Evolutionary conservation across 768 basidiomycete genomes (phyloP).

Genomic region (Boletus eberwhitei): DNA sequence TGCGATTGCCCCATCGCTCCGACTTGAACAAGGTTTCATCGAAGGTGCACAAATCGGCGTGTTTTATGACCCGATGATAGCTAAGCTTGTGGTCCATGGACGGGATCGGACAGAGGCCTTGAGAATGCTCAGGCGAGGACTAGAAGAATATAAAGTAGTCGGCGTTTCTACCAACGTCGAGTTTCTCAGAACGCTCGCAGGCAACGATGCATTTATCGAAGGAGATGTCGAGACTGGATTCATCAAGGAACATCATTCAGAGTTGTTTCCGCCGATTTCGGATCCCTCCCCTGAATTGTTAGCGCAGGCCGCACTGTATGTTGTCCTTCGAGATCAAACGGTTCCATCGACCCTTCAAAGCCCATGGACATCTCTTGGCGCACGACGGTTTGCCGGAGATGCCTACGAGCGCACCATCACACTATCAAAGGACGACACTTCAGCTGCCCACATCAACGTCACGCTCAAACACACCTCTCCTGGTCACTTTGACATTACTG

Average conservation of each 20-base stretch:
- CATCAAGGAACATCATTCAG: slow-evolving; percentile 82
- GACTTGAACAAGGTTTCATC: slow-evolving; percentile 88
- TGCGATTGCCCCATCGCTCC: slow-evolving; percentile 54
- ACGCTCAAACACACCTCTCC: slow-evolving; percentile 41
- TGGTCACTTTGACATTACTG: slow-evolving; percentile 53
- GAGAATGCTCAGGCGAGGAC: slow-evolving; percentile 70
- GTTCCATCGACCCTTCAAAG: slow-evolving; percentile 33
- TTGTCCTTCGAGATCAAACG: slow-evolving; percentile 61
- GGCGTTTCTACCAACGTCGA: slow-evolving; percentile 91
- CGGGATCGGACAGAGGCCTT: slow-evolving; percentile 81
- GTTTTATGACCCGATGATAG: slow-evolving; percentile 90
- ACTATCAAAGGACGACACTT: slow-evolving; percentile 54
- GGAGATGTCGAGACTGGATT: slow-evolving; percentile 91
- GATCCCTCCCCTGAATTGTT: slow-evolving; percentile 61
- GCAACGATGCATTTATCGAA: slow-evolving; percentile 69
- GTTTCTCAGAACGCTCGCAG: slow-evolving; percentile 76
- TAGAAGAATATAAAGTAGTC: slow-evolving; percentile 88
- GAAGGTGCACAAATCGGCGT: slow-evolving; percentile 80
- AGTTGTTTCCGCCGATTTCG: slow-evolving; percentile 69
- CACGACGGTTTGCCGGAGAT: slow-evolving; percentile 79
- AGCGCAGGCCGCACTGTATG: slow-evolving; percentile 77
- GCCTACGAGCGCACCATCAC: slow-evolving; percentile 57
- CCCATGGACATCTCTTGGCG: slow-evolving; percentile 69
- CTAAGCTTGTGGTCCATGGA: slow-evolving; percentile 88
- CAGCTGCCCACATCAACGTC: slow-evolving; percentile 35